These are phyloP conservation scores for Colletotrichum sp. DNA, from an alignment of 2,329 filamentous ascomycete species.

Conservation along the genomic window DNA sequence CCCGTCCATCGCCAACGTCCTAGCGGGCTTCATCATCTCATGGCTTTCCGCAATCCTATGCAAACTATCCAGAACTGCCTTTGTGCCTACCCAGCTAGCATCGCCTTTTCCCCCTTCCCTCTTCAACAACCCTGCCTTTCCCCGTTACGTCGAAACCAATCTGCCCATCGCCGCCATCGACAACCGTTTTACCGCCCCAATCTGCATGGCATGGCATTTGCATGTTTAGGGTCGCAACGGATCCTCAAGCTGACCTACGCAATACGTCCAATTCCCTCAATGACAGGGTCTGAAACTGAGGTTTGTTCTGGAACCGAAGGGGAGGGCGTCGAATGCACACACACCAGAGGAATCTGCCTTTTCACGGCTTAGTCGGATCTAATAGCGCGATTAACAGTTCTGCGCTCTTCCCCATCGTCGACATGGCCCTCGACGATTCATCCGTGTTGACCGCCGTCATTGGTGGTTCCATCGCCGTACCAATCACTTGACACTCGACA, in stretches of 20 bases:
- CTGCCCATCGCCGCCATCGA: background rate
- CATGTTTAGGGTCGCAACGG: background rate
- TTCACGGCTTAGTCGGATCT: background rate
- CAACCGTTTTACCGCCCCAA: background rate
- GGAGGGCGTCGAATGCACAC: background rate
- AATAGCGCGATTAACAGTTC: background rate
- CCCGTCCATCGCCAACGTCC: slow-evolving; percentile 2
- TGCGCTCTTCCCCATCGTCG: background rate
- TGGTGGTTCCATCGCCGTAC: background rate
- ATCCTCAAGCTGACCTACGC: background rate
- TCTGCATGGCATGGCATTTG: background rate
- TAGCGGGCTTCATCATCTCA: background rate
- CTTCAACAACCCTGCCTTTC: background rate
- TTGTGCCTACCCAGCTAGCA: background rate
- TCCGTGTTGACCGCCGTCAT: background rate
- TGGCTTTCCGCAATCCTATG: background rate
- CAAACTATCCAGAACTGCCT: background rate
- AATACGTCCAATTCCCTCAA: background rate
- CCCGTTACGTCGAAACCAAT: background rate
- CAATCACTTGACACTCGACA: background rate
- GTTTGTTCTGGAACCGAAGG: background rate
- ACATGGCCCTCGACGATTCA: background rate
- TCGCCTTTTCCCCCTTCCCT: background rate
- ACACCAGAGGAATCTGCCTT: background rate
- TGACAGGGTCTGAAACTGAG: slow-evolving; percentile 15